Percentiles rank a stretch among this genome's conserved stretches.
phyloP scores from a whole-genome alignment of 257 asterid genomes.

The Coffea canephora region DNA sequence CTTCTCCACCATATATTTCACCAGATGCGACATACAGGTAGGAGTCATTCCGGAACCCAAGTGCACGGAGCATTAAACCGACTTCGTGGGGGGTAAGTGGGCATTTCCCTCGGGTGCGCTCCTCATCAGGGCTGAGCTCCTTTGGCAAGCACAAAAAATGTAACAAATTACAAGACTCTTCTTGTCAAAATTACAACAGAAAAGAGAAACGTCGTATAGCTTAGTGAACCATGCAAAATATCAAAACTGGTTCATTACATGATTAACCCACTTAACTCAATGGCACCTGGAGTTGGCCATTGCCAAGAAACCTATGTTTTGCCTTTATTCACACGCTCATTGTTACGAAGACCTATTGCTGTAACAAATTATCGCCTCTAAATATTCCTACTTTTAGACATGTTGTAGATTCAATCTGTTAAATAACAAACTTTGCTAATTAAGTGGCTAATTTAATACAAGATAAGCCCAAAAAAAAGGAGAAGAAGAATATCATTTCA shows the following conservation, averaged over 20 bases:
- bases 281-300: neutral
- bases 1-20: constrained; percentile 98
- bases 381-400: neutral
- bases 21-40: constrained; percentile 94
- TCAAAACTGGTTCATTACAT: neutral
- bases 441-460: neutral
- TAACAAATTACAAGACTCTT: constrained; percentile 4
- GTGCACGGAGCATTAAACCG: constrained; percentile 93
- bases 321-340: neutral
- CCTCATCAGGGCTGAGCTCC: constrained; percentile 95
- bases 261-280: neutral
- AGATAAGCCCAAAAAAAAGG: neutral
- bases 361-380: neutral
- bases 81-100: constrained; percentile 98
- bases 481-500: neutral
- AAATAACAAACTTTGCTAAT: neutral
- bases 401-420: neutral
- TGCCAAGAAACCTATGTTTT: neutral
- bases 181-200: neutral
- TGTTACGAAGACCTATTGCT: neutral
- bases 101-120: constrained; percentile 88
- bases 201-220: neutral
- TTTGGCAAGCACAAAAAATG: constrained; percentile 26
- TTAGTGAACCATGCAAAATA: neutral
- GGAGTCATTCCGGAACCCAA: constrained; percentile 81